phyloP scores from a whole-genome alignment of 2,329 filamentous ascomycete genomes.

The Penicillium crustosum region DNA sequence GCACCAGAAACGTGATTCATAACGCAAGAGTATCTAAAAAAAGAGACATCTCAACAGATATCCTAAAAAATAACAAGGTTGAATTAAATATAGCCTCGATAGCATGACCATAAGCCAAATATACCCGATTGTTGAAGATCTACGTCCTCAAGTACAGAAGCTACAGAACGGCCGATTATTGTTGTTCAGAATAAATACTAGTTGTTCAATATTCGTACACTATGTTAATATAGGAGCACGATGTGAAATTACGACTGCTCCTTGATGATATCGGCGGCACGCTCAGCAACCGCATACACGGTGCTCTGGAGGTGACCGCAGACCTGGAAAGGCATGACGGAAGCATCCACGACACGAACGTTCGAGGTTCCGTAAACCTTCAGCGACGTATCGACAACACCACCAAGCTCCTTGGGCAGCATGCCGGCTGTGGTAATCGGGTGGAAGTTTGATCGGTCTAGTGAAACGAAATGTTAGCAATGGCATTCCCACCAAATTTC shows the following conservation, averaged over 20 bases:
- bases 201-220: not conserved
- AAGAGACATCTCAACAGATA: not conserved
- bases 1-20: too few relatives aligned
- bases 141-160: not conserved
- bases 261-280: conserved; percentile 34
- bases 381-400: conserved; percentile 35
- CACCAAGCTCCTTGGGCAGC: conserved; percentile 33
- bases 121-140: not conserved
- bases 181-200: not conserved
- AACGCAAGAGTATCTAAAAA: too few relatives aligned
- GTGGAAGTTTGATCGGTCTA: conserved; percentile 34
- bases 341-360: conserved; percentile 36
- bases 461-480: not conserved
- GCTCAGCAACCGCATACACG: conserved; percentile 34
- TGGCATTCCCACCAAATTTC: not conserved
- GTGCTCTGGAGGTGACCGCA: conserved; percentile 29
- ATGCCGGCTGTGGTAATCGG: conserved; percentile 33
- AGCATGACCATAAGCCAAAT: not conserved
- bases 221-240: too few relatives aligned
- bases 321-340: conserved; percentile 31
- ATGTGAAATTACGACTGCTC: not conserved
- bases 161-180: not conserved
- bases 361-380: conserved; percentile 37
- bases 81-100: not conserved
- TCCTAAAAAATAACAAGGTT: not conserved